Evolutionary conservation across 2,329 filamentous ascomycete species (phyloP), one percentile per base, ranked within the genome.

Genomic region (Cryphonectria parasitica): DNA sequence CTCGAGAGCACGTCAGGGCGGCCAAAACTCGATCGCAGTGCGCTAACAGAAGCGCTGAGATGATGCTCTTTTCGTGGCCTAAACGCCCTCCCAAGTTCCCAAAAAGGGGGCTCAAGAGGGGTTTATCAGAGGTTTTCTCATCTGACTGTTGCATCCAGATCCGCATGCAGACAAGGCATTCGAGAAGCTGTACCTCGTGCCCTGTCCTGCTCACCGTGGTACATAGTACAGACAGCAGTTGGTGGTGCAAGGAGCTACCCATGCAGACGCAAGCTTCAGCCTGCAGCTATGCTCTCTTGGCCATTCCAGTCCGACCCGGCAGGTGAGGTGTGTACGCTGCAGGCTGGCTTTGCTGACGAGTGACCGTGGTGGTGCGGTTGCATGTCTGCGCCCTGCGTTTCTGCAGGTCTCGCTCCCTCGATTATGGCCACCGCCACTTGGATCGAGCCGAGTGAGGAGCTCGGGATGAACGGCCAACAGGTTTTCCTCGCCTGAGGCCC

Each of bases 251-350:
- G 41, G 43, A 64, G 63, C 63, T 52, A 64, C 63, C 56, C 64
- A 65, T 65, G 64, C 64, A 65, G 64, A 45, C 45, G 62, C 39
- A 43, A 31, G 64, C 43, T 22, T 52, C 64, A 65, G 41, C 56
- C 54, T 61, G 65, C 65, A 67, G 54, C 28, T 28, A 43, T 43
- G 36, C 36, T 13, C 17, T n/a, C 31, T 28, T 39, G 13, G 17
- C 56, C 65, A 60, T 43, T 43, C 54, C 65, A 60, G 54, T 61
- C 41, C 54, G 49, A 31, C 64, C 34, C 54, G 54, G 15, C 25
- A 8, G 54, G 25, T 31, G 54, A 31, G 25, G 19, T 28, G 25
- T 58, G 25, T 31, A 31, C 54, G 28, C 54, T 31, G 25, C 25
- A 56, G 22, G 36, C n/a, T n/a, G 36, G 22, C 41, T 2, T 3